phyloP scores from a whole-genome alignment of 2,329 filamentous ascomycete species.

The Madurella mycetomatis region DNA sequence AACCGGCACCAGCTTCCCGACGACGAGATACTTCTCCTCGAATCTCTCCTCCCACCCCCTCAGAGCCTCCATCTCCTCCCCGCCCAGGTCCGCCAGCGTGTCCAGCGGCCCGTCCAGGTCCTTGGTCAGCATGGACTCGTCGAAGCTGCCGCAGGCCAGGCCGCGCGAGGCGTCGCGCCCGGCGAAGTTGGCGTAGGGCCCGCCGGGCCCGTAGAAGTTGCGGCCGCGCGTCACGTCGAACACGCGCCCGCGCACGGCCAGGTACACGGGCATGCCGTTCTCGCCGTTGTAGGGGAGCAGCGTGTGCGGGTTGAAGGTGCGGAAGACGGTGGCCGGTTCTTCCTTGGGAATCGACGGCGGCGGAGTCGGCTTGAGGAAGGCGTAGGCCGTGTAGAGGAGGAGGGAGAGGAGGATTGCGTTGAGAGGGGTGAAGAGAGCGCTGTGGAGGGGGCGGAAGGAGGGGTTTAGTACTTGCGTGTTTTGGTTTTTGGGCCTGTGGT shows the following conservation, averaged over 20 bases:
- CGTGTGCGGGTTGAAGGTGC: conserved; percentile 69
- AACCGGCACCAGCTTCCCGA: conserved; percentile 71
- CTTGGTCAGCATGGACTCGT: conserved; percentile 90
- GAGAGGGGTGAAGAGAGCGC: conserved; percentile 54
- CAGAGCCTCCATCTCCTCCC: conserved; percentile 76
- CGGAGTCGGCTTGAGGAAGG: conserved; percentile 46
- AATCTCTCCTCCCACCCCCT: conserved; percentile 93
- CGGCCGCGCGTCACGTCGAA: conserved; percentile 85
- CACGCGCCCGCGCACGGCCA: conserved; percentile 85
- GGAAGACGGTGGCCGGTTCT: conserved; percentile 57
- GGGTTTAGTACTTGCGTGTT: conserved; percentile 10
- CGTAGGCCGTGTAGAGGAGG: conserved; percentile 56
- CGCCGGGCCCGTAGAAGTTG: conserved; percentile 95
- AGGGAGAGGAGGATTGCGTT: conserved; percentile 57
- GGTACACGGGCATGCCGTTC: conserved; percentile 70
- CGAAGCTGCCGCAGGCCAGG: conserved; percentile 86
- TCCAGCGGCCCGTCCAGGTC: conserved; percentile 82
- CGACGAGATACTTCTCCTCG: conserved; percentile 88
- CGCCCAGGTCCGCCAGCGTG: conserved; percentile 64
- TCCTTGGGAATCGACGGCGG: conserved; percentile 44
- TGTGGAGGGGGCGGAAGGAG: conserved; percentile 26
- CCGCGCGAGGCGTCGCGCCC: conserved; percentile 86
- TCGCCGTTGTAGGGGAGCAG: conserved; percentile 83
- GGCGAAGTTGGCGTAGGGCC: conserved; percentile 94
- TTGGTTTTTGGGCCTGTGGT: not conserved